Percentiles rank a stretch among this genome's conserved stretches.
Conservation (phyloP, 495 filamentous ascomycete genomes). For the Neurospora terricola region DNA sequence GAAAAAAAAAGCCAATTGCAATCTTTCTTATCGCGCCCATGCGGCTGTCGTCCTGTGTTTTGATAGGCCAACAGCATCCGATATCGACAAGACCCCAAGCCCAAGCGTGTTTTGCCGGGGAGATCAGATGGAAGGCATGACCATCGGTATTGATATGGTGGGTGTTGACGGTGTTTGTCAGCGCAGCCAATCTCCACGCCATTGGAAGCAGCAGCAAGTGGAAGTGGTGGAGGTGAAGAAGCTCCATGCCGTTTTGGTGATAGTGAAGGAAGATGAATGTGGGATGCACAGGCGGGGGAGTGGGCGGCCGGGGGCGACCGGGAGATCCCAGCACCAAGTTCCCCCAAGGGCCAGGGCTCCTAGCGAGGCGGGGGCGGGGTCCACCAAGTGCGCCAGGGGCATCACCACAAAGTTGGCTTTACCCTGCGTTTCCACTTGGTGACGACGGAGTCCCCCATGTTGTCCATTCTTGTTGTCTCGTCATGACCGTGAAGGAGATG, state of each 20-base stretch:
- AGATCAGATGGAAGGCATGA: conserved; percentile 10
- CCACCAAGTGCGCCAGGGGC: not conserved
- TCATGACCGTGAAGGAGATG: not conserved
- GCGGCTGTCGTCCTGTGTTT: conserved; percentile 7
- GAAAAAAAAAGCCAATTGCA: conserved; percentile 20
- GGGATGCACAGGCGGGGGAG: not conserved
- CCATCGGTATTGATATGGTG: not conserved
- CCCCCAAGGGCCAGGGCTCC: not conserved
- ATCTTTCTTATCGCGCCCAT: conserved; percentile 22
- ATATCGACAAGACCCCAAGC: not conserved
- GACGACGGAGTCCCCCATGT: not conserved
- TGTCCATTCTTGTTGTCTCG: not conserved
- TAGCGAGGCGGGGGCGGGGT: not conserved
- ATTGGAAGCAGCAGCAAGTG: not conserved
- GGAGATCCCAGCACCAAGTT: not conserved
- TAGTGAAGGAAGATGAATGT: not conserved
- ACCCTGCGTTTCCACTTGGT: not conserved
- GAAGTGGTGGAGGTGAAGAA: not conserved
- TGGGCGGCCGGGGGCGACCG: not conserved
- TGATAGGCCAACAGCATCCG: conserved; percentile 3
- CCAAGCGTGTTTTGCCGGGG: conserved; percentile 3
- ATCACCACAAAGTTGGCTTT: not conserved
- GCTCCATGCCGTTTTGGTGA: not conserved
- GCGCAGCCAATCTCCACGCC: not conserved
- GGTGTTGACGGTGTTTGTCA: not conserved